These are phyloP conservation scores for Tillandsia fasciculata DNA, from an alignment of 176 grass and related monocot species.

Conservation along the genomic window DNA sequence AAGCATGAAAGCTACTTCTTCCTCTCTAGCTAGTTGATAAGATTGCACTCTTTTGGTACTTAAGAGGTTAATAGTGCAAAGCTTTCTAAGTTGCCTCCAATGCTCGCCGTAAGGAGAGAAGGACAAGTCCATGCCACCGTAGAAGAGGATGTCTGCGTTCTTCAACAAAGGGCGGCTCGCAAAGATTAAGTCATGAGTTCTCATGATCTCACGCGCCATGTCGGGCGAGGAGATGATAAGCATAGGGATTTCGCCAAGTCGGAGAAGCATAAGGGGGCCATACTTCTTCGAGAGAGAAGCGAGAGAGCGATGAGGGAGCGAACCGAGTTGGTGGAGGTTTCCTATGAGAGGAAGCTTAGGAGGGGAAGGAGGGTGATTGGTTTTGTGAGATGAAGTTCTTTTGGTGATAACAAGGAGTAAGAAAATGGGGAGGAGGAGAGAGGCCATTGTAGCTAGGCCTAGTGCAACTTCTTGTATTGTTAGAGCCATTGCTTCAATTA, in stretches of 20 bases:
- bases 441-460: background rate
- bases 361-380: slow-evolving; percentile 24
- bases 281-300: slow-evolving; percentile 17
- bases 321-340: slow-evolving; percentile 40
- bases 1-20: too few relatives aligned
- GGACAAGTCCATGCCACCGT: slow-evolving; percentile 12
- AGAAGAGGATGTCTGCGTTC: slow-evolving; percentile 22
- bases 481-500: background rate
- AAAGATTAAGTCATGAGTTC: slow-evolving; percentile 39
- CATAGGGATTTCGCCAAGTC: slow-evolving; percentile 32
- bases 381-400: background rate
- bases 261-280: slow-evolving; percentile 45
- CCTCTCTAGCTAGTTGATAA: too few relatives aligned
- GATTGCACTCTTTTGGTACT: too few relatives aligned
- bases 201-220: slow-evolving; percentile 35
- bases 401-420: background rate
- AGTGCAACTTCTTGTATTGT: background rate
- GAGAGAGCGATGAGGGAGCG: slow-evolving; percentile 27
- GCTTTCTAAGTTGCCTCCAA: too few relatives aligned
- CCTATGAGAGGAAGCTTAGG: slow-evolving; percentile 42
- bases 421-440: background rate
- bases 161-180: slow-evolving; percentile 16
- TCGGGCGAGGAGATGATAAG: slow-evolving; percentile 43
- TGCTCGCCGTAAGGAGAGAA: too few relatives aligned
- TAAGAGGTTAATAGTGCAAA: too few relatives aligned